These are phyloP conservation scores for Lentinula sp. DNA, from an alignment of 768 basidiomycete species.

Conservation along the genomic window DNA sequence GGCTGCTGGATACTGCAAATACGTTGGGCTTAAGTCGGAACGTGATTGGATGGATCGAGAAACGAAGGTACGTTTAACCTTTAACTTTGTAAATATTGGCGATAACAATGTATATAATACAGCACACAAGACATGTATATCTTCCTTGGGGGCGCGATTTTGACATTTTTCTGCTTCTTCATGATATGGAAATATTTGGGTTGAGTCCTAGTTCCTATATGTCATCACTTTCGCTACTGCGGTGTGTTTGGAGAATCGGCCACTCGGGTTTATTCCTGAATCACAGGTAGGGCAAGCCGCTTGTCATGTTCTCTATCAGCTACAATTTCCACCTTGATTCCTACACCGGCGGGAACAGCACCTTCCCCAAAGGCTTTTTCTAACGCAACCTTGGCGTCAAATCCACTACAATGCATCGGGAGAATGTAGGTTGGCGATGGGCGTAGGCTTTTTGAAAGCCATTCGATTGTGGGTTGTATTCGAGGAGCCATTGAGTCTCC, in stretches of 20 bases:
- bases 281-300: constrained; percentile 25
- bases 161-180: constrained; percentile 92
- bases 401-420: constrained; percentile 85
- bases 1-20: constrained; percentile 86
- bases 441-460: constrained; percentile 51
- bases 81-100: background rate
- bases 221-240: no score
- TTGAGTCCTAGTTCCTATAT: constrained; percentile 16
- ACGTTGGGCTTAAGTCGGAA: constrained; percentile 90
- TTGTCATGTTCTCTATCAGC: constrained; percentile 41
- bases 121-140: constrained; percentile 97
- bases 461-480: constrained; percentile 65
- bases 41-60: constrained; percentile 97
- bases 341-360: constrained; percentile 74
- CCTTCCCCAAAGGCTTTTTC: constrained; percentile 65
- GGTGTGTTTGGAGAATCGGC: no score
- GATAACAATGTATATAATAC: background rate
- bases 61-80: constrained; percentile 63
- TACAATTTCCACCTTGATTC: constrained; percentile 53
- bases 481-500: constrained; percentile 58
- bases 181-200: constrained; percentile 90
- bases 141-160: constrained; percentile 75
- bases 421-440: constrained; percentile 68
- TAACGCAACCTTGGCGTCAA: constrained; percentile 68
- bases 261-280: constrained; percentile 8